Evolutionary conservation across 768 basidiomycete species (phyloP).

Genomic region (Pulveroboletus sp.): DNA sequence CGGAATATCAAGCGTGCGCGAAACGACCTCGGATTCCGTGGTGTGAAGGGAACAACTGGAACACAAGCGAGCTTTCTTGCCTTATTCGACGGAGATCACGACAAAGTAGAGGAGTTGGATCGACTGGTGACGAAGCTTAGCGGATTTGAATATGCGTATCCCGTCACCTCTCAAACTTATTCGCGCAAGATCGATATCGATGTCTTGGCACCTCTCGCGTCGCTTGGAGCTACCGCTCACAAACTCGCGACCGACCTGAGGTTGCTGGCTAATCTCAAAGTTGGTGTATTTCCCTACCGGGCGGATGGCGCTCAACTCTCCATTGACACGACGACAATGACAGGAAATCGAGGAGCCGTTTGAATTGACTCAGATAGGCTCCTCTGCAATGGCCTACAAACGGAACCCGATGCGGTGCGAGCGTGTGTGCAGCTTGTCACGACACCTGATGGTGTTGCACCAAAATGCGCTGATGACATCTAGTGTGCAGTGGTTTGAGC

Average conservation of each 20-base stretch:
- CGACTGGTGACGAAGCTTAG: constrained; percentile 83
- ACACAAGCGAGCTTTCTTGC: constrained; percentile 95
- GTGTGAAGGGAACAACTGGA: constrained; percentile 99
- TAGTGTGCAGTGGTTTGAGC: constrained; percentile 97
- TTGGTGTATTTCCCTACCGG: constrained; percentile 18
- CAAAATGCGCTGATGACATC: constrained; percentile 95
- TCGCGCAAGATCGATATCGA: constrained; percentile 97
- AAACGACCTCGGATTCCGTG: constrained; percentile 92
- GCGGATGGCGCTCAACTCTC: not conserved
- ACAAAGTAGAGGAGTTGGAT: constrained; percentile 91
- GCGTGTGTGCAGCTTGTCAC: constrained; percentile 91
- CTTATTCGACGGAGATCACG: constrained; percentile 92
- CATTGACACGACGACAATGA: not conserved
- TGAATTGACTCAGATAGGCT: constrained; percentile 97
- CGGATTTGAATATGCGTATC: constrained; percentile 93
- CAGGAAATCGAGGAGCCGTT: constrained; percentile 98
- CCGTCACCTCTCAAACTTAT: constrained; percentile 98
- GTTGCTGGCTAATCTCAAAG: constrained; percentile 90
- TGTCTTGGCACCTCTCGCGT: constrained; percentile 84
- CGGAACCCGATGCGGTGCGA: constrained; percentile 99
- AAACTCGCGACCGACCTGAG: constrained; percentile 97
- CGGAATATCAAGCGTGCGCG: constrained; percentile 86
- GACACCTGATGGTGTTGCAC: constrained; percentile 93
- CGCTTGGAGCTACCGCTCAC: constrained; percentile 91
- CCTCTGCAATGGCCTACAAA: constrained; percentile 98